These are phyloP conservation scores for Colletotrichum zoysiae DNA, from an alignment of 2,329 filamentous ascomycete genomes.

Conservation along the genomic window DNA sequence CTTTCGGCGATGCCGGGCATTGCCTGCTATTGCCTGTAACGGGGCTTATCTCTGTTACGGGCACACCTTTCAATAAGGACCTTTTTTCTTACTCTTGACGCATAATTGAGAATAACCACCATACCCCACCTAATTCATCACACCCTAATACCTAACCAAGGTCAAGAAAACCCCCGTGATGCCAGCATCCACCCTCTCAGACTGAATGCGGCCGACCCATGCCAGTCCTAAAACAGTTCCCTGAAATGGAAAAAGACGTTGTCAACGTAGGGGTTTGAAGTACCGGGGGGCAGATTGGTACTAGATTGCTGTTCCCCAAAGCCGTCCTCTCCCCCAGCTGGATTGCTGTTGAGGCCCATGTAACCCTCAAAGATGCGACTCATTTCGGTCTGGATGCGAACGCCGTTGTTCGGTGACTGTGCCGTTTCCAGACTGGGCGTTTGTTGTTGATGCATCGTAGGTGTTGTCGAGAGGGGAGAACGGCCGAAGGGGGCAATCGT, in stretches of 20 bases:
- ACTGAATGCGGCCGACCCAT: not conserved
- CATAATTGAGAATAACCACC: too few species aligned
- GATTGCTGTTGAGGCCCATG: conserved; percentile 52
- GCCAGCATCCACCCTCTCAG: not conserved
- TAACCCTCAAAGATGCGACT: conserved; percentile 60
- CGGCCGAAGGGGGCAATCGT: conserved; percentile 47
- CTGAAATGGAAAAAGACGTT: conserved; percentile 54
- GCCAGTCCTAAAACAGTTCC: conserved; percentile 52
- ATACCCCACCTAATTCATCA: too few species aligned
- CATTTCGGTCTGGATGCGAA: conserved; percentile 67
- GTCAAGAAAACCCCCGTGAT: too few species aligned
- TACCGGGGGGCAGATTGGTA: conserved; percentile 43
- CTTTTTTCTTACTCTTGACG: too few species aligned
- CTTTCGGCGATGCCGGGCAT: not conserved
- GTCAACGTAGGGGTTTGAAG: conserved; percentile 43
- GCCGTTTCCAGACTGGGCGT: conserved; percentile 24
- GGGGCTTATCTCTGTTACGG: too few species aligned
- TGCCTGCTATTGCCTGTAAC: too few species aligned
- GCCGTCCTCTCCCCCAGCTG: conserved; percentile 47
- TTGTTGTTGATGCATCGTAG: conserved; percentile 40
- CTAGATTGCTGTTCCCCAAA: conserved; percentile 44
- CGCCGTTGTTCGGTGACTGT: conserved; percentile 55
- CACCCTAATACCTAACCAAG: too few species aligned
- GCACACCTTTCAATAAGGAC: too few species aligned
- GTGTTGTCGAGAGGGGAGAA: conserved; percentile 44